Percentiles rank a stretch among this genome's conserved stretches.
Conservation (phyloP, 2,329 filamentous ascomycete genomes). For the Dactylonectria macrodidyma region DNA sequence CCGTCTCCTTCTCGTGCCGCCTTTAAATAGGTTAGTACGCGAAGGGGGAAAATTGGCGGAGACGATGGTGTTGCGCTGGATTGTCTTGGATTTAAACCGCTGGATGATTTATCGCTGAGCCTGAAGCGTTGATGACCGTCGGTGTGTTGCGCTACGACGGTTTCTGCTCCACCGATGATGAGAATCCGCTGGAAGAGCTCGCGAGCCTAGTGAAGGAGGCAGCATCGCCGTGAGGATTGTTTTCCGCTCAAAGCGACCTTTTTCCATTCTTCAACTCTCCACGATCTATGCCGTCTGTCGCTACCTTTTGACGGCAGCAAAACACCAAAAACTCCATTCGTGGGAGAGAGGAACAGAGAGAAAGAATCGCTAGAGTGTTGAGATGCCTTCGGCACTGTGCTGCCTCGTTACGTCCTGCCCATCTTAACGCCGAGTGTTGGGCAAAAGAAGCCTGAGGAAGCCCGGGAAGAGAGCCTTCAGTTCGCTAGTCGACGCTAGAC, state of each 20-base stretch:
- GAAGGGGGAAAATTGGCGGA: too few species aligned
- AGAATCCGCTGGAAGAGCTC: slow-evolving; percentile 40
- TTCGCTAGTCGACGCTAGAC: neutral
- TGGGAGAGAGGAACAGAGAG: neutral
- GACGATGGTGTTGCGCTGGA: neutral
- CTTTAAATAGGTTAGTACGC: too few species aligned
- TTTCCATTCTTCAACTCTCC: neutral
- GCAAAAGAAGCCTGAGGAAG: slow-evolving; percentile 39
- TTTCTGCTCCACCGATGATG: slow-evolving; percentile 32
- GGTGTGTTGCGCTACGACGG: slow-evolving; percentile 29
- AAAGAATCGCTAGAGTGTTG: neutral
- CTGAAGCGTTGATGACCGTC: slow-evolving; percentile 39
- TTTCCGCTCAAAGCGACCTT: slow-evolving; percentile 16
- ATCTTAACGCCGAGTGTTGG: slow-evolving; percentile 50
- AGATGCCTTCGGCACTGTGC: slow-evolving; percentile 19
- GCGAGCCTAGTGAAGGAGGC: slow-evolving; percentile 36
- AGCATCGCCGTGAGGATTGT: slow-evolving; percentile 22
- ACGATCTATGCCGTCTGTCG: neutral
- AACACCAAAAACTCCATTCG: neutral
- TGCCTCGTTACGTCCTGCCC: slow-evolving; percentile 36
- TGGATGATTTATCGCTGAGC: slow-evolving; percentile 38
- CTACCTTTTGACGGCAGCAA: neutral
- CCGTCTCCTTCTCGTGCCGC: too few species aligned
- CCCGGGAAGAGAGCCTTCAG: slow-evolving; percentile 2
- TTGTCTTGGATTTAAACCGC: slow-evolving; percentile 20